These are phyloP conservation scores for Plasmodium gallinaceum DNA, from an alignment of 169 alveolate genomes.

Conservation along the genomic window DNA sequence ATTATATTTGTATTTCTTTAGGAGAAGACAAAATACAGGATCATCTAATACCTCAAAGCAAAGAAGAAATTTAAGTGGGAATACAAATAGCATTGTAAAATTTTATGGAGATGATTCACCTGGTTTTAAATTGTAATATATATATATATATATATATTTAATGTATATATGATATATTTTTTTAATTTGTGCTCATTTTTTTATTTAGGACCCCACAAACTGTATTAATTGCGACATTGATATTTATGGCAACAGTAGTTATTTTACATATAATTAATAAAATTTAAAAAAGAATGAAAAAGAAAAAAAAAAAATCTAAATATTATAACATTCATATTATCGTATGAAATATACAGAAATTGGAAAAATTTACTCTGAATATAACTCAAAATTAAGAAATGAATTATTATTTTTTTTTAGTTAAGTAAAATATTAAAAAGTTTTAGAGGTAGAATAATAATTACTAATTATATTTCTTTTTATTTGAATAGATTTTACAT, in stretches of 20 bases:
- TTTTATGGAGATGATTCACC: slow-evolving; percentile 77
- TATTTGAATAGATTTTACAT: slow-evolving; percentile 9
- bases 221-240: slow-evolving; percentile 80
- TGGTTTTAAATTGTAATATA: slow-evolving; percentile 73
- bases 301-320: no score
- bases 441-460: background rate
- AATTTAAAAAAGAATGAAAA: slow-evolving; percentile 56
- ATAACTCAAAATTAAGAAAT: background rate
- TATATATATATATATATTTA: background rate
- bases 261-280: slow-evolving; percentile 83
- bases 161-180: background rate
- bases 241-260: slow-evolving; percentile 88
- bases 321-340: no score
- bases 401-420: background rate
- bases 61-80: slow-evolving; percentile 56
- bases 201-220: slow-evolving; percentile 85
- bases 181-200: background rate
- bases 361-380: background rate
- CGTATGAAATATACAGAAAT: no score
- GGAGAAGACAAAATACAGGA: slow-evolving; percentile 63
- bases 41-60: slow-evolving; percentile 12
- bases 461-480: slow-evolving; percentile 2
- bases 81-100: slow-evolving; percentile 40
- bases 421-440: no score
- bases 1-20: background rate